Evolutionary conservation across 176 grass and related monocot genomes (phyloP), one percentile per base, ranked within the genome.

Genomic region (Puya raimondii): DNA sequence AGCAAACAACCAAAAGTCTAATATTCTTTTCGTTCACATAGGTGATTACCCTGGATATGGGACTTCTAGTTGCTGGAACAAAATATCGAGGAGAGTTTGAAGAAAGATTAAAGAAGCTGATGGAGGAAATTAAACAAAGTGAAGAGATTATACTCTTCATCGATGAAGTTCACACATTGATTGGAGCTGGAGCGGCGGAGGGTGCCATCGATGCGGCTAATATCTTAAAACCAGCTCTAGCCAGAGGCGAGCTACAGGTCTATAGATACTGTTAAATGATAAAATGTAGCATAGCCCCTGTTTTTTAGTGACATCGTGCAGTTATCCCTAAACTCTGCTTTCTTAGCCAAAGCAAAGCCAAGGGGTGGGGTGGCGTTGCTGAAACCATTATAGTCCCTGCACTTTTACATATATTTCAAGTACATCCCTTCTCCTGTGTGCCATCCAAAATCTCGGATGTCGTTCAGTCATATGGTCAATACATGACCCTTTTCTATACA

Each of bases 21-120:
- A 67, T 47, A 10, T 47, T 47, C 65, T 61, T 61, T 20, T 42
- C 6, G 5, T 61, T 61, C 21, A 61, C 21, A 61, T 61, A 96
- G 93, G 94, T 99, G 68, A 99, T 99, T 81, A 99, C 94, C 54
- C 89, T 99, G 74, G 94, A 99, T 78, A 99, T 99, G 94, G 94
- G 94, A n/a, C 89, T 99, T 49, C 94, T 99, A 80, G 94, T 99
- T 80, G 94, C 94, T 75, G 94, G 94, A 63, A 99, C 94, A 58
- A 99, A 99, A 72, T 99, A 99, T 68, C 89, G 94, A 76, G 94
- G 94, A 85, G 94, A 99, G 78, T 99, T 99, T 64, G 94, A 99
- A 85, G 94, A 99, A 79, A 90, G 94, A 68, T 71, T 99, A 49
- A 99, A 99, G 78, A 99, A 99, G 64, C 82, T 99, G 63, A 99